Conservation (phyloP, 2,329 filamentous ascomycete genomes). For the Exophiala oligosperma region DNA sequence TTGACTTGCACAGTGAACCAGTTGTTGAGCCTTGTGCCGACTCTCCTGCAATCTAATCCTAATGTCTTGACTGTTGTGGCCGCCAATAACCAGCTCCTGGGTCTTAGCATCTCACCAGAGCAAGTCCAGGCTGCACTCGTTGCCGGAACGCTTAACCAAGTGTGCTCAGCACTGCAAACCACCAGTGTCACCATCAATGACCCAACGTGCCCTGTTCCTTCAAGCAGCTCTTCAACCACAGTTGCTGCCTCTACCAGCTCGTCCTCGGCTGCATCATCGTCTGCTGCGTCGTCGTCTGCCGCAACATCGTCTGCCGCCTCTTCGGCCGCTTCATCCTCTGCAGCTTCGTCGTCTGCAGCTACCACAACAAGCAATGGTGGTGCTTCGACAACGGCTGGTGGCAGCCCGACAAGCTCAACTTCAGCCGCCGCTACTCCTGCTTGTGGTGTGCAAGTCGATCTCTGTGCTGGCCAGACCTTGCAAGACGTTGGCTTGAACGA, state of each 20-base stretch:
- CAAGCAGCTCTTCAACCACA: neutral
- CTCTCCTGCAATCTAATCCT: conserved; percentile 1
- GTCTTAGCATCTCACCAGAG: conserved; percentile 13
- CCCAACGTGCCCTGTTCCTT: conserved; percentile 6
- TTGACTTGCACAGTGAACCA: conserved; percentile 10
- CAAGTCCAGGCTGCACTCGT: conserved; percentile 8
- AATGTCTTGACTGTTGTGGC: conserved; percentile 5
- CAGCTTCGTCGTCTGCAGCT: conserved; percentile 1
- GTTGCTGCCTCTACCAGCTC: neutral
- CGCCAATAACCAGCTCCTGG: conserved; percentile 10
- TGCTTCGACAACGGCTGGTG: neutral
- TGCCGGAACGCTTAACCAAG: conserved; percentile 1
- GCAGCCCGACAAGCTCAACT: neutral
- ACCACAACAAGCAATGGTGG: neutral
- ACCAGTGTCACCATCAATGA: conserved; percentile 8
- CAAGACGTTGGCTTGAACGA: neutral
- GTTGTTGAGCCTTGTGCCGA: conserved; percentile 6
- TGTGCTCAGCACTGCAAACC: conserved; percentile 1
- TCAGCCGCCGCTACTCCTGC: neutral
- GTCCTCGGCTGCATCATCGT: neutral
- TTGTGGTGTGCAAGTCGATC: neutral
- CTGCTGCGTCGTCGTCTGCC: neutral
- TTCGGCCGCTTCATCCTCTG: neutral
- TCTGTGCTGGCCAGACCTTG: neutral
- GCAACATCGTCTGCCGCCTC: neutral